These are phyloP conservation scores for Streptanthus diversifolius DNA, from an alignment of 345 rosid genomes.

Conservation along the genomic window DNA sequence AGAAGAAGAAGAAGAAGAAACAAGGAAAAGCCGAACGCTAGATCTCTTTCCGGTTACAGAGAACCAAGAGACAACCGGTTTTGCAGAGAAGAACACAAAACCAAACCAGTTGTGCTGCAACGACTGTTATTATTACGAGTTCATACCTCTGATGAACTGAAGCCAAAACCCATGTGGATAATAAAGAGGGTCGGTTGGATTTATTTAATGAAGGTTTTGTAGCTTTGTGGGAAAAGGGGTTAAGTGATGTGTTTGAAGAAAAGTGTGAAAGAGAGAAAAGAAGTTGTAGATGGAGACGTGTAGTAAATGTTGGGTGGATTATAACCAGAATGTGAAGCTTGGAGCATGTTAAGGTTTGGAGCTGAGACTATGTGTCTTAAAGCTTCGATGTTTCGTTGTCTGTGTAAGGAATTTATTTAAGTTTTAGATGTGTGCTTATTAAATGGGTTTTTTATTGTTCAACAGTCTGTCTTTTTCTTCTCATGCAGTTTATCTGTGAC, in stretches of 20 bases:
- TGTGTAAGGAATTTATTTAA: conserved; percentile 16
- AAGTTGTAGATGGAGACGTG: conserved; percentile 19
- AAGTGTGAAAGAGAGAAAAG: conserved; percentile 7
- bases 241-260: not conserved
- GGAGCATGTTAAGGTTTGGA: conserved; percentile 10
- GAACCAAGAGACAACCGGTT: conserved; percentile 22
- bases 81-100: conserved; percentile 27
- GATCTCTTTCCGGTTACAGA: conserved; percentile 48
- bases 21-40: conserved; percentile 40
- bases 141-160: conserved; percentile 56
- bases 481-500: not conserved
- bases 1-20: conserved; percentile 13
- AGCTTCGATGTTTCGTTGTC: not conserved
- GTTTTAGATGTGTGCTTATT: not conserved
- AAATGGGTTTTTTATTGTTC: conserved; percentile 5
- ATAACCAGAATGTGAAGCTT: not conserved
- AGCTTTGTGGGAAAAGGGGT: not conserved
- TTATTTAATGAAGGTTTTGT: conserved; percentile 16
- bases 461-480: not conserved
- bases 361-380: not conserved
- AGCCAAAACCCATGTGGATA: conserved; percentile 41
- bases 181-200: conserved; percentile 10
- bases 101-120: conserved; percentile 23
- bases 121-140: conserved; percentile 49
- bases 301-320: conserved; percentile 16